These are phyloP conservation scores for Linum trigynum DNA, from an alignment of 345 rosid species.

Conservation along the genomic window DNA sequence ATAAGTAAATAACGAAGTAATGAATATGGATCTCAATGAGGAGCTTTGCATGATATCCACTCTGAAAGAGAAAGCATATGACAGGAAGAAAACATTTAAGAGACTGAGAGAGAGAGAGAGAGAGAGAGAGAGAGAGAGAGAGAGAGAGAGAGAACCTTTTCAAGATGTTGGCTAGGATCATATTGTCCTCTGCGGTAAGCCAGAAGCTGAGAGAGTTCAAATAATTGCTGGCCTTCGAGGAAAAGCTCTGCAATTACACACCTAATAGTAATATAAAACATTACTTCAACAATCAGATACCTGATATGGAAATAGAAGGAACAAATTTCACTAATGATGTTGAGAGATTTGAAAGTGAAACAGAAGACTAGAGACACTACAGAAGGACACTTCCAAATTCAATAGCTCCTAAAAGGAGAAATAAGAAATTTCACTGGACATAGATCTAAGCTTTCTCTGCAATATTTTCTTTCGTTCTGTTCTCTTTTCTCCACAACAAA, in stretches of 20 bases:
- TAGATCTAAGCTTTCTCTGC: background rate
- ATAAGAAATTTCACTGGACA: background rate
- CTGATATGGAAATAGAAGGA: background rate
- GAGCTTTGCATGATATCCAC: background rate
- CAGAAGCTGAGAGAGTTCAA: conserved; percentile 97
- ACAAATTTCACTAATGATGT: background rate
- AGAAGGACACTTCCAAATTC: background rate
- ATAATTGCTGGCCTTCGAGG: conserved; percentile 91
- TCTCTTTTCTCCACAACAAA: background rate
- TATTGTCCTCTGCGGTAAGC: conserved; percentile 98
- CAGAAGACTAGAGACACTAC: background rate
- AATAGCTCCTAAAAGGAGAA: background rate
- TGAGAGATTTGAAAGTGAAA: background rate
- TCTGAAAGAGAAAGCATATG: no score
- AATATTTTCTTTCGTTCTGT: background rate
- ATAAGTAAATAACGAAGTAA: background rate
- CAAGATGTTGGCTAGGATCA: conserved; percentile 92
- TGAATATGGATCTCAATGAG: background rate
- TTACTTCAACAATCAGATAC: background rate
- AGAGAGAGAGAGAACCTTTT: conserved; percentile 42
- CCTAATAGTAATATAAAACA: conserved; percentile 31
- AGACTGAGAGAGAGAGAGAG: background rate
- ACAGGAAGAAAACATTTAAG: no score
- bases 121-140: background rate
- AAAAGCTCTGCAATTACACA: conserved; percentile 98